Evolutionary conservation across 2,329 filamentous ascomycete species (phyloP), one percentile per base, ranked within the genome.

Genomic region (Oidium heveae): DNA sequence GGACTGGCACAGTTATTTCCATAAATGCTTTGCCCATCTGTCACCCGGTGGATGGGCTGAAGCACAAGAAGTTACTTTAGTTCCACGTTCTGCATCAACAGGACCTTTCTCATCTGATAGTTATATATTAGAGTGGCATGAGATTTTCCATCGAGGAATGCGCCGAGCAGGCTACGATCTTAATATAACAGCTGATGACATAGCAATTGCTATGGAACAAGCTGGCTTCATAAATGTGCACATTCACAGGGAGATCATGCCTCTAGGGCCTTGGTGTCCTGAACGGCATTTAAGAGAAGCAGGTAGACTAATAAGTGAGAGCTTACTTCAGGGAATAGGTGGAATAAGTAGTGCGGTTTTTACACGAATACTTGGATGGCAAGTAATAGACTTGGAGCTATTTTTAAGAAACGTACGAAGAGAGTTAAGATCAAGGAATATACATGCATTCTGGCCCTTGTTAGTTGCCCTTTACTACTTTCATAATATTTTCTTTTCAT

Each of bases 251-350:
- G 65, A 68, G 58, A 71, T 73, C 61, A 62, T 74, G 5, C 73
- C 73, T 0, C 68, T 73, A 10, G 71, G 70, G 10, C 63, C 66
- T 0, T 76, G 73, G 74, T 64, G 71, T 0, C 66, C 64, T 49
- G 70, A 75, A 52, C 62, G 66, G 18, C 68, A 62, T n/a, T 64
- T 72, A 39, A 71, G 68, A 56, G 66, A 70, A 54, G 67, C 72
- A 55, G 72, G 64, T n/a, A 41, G 18, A 4, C 55, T 57, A 16
- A 54, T 51, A 34, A 56, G 55, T 49, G 18, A 52, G 16, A 57
- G 57, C 52, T 43, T 58, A n/a, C 34, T 59, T 37, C 53, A 58
- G 10, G 57, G 51, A 37, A 12, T 58, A 18, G 46, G 49, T 15
- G 58, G 56, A 15, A 55, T 58, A 49, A 59, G 57, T 33, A 51